Percentiles rank a stretch among this genome's conserved stretches.
Evolutionary conservation across 768 basidiomycete genomes (phyloP).

Genomic region (Pholiota conissans): DNA sequence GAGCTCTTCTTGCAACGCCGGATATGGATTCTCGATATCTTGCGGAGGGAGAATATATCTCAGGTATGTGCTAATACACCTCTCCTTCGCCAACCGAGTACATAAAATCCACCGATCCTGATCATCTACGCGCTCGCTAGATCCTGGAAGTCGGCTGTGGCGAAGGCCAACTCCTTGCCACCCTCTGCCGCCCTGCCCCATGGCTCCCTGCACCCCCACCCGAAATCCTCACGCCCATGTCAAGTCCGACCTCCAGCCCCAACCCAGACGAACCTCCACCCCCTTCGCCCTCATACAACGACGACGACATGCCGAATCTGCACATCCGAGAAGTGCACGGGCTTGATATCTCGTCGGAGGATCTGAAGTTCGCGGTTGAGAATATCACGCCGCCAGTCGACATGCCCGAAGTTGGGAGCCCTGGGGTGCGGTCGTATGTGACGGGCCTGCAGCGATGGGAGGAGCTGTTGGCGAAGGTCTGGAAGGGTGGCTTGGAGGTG

Average conservation of each 20-base stretch:
- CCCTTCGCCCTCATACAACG: conserved; percentile 31
- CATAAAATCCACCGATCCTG: too few relatives aligned
- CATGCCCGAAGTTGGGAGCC: conserved; percentile 23
- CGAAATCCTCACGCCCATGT: conserved; percentile 29
- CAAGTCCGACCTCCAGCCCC: conserved; percentile 22
- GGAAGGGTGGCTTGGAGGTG: conserved; percentile 71
- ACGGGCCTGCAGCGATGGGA: conserved; percentile 61
- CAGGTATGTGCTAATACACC: conserved; percentile 37
- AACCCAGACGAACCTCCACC: conserved; percentile 17
- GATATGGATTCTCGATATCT: conserved; percentile 67
- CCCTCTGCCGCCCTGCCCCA: conserved; percentile 74
- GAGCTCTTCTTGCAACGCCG: conserved; percentile 67
- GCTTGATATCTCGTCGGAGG: conserved; percentile 59
- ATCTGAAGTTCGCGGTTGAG: conserved; percentile 56
- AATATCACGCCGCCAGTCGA: conserved; percentile 42
- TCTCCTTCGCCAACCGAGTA: background rate
- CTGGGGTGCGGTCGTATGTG: conserved; percentile 22
- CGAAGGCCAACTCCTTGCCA: conserved; percentile 69
- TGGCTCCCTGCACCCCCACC: conserved; percentile 53
- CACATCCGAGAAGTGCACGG: conserved; percentile 61
- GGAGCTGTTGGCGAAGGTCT: conserved; percentile 60
- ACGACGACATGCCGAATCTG: conserved; percentile 54
- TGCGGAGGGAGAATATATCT: conserved; percentile 56
- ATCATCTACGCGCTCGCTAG: conserved; percentile 32
- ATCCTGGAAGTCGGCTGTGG: conserved; percentile 86